A percentile compares a stretch with the other conserved stretches of the same genome.
Evolutionary conservation across 768 basidiomycete genomes (phyloP).

Genomic region (Trametopsis cervina): DNA sequence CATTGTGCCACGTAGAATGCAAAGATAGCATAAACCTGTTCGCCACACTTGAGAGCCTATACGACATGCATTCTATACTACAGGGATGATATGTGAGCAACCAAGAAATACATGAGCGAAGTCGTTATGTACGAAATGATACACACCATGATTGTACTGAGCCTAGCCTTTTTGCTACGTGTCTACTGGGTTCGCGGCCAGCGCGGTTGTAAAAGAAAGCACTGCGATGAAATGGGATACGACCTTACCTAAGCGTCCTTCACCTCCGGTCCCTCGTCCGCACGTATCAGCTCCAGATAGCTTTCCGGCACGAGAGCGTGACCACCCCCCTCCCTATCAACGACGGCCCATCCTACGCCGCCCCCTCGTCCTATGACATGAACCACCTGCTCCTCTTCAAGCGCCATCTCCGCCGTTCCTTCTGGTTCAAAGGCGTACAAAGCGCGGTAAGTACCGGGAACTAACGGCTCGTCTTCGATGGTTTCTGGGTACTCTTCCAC

Average conservation of each 20-base stretch:
- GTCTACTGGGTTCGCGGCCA: neutral
- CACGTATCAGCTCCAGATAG: conserved; percentile 55
- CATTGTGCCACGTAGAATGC: too few species aligned
- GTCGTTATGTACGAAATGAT: neutral
- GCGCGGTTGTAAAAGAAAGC: neutral
- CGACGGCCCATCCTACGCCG: conserved; percentile 78
- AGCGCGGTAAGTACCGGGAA: conserved; percentile 71
- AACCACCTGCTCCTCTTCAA: conserved; percentile 73
- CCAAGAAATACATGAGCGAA: neutral
- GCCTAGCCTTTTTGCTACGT: neutral
- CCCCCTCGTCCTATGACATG: conserved; percentile 69
- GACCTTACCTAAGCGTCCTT: neutral
- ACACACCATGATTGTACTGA: neutral
- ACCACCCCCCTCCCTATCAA: conserved; percentile 36
- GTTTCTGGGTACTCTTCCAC: conserved; percentile 19
- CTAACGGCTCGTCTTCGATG: conserved; percentile 32
- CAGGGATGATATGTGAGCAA: neutral
- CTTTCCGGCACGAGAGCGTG: conserved; percentile 79
- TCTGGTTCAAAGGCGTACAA: conserved; percentile 76
- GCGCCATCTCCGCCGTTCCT: conserved; percentile 74
- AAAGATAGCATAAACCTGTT: too few species aligned
- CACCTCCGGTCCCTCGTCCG: conserved; percentile 19
- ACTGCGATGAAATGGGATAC: neutral
- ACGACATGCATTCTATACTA: neutral
- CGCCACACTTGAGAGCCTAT: too few species aligned